Base-by-base conservation (phyloP, 495 filamentous ascomycete species). In the Aspergillus baeticus region DNA sequence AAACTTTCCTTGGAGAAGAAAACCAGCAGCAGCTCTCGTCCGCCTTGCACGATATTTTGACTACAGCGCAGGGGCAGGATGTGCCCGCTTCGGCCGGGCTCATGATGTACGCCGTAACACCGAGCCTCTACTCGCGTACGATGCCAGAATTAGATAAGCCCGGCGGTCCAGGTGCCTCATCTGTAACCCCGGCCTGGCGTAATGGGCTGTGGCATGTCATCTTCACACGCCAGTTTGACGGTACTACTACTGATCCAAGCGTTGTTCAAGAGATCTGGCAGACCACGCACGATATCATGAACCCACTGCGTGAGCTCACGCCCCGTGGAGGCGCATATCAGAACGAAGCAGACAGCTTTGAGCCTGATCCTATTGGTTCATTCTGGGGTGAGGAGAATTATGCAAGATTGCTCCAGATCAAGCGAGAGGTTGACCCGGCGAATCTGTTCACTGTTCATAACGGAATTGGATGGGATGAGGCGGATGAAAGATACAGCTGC, bases 311-410 rank as follows among this genome's bases (percentile, higher is more conserved):
- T 0, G 46, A 69, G 6, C 47, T 79, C 10, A 74, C 75, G 2
- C 67, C 67, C n/a, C 57, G 59, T 20, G 68, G 69, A 22, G 76
- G 76, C 6, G 62, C 72, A 2, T 78, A 79, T 54, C 53, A 69
- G 44, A 80, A 79, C 42, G 75, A 81, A 58, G 77, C 69, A 0
- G 76, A 79, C 51, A 48, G 63, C 1, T 73, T 74, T 42, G 60
- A 65, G 38, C 57, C 59, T 1, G 60, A 69, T n/a, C 58, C 48
- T 1, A 39, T 54, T 13, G 10, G 10, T 10, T 59, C 60, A 2
- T 69, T 65, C 53, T 69, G 61, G 59, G 67, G 67, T 0, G 2
- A 56, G 43, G 61, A 66, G 18, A 77, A 81, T 43, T 76, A 78
- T 44, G 60, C 47, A 6, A 61, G 43, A 2, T 52, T 82, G 14